These are phyloP conservation scores for Fusarium sp. DNA, from an alignment of 2,329 filamentous ascomycete genomes.

Conservation along the genomic window DNA sequence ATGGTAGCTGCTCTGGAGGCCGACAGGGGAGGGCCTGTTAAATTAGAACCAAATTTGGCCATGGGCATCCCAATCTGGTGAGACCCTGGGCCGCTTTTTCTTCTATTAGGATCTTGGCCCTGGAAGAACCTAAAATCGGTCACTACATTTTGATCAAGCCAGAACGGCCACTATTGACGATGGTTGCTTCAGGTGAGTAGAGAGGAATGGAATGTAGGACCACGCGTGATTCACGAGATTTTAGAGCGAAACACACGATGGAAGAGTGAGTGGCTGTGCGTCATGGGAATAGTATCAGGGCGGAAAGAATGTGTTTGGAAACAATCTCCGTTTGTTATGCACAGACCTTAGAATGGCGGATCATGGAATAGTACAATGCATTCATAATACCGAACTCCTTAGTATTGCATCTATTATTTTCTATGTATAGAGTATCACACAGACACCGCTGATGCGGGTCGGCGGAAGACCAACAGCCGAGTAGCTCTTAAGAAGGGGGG, in stretches of 20 bases:
- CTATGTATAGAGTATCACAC: constrained; percentile 42
- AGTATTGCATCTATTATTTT: constrained; percentile 11
- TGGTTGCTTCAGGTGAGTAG: constrained; percentile 45
- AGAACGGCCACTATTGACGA: constrained; percentile 21
- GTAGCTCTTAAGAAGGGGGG: constrained; percentile 12
- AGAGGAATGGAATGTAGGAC: background rate
- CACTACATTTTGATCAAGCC: constrained; percentile 22
- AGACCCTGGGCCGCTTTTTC: constrained; percentile 25
- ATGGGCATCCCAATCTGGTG: constrained; percentile 38
- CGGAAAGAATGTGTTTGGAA: constrained; percentile 4
- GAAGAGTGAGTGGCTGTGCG: constrained; percentile 13
- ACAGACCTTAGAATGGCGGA: background rate
- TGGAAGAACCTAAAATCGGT: constrained; percentile 19
- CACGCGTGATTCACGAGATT: background rate
- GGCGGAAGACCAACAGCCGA: constrained; percentile 5
- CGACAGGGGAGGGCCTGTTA: constrained; percentile 38
- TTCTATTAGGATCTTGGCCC: constrained; percentile 26
- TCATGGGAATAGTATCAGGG: background rate
- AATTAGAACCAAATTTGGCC: constrained; percentile 33
- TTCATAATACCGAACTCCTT: background rate
- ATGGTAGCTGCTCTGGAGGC: constrained; percentile 17
- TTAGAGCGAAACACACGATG: background rate
- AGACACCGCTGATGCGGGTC: constrained; percentile 24
- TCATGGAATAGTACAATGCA: constrained; percentile 1
- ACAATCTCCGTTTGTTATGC: constrained; percentile 27